These are phyloP conservation scores for Paecilomyces sp. DNA, from an alignment of 2,329 filamentous ascomycete genomes.

Conservation along the genomic window DNA sequence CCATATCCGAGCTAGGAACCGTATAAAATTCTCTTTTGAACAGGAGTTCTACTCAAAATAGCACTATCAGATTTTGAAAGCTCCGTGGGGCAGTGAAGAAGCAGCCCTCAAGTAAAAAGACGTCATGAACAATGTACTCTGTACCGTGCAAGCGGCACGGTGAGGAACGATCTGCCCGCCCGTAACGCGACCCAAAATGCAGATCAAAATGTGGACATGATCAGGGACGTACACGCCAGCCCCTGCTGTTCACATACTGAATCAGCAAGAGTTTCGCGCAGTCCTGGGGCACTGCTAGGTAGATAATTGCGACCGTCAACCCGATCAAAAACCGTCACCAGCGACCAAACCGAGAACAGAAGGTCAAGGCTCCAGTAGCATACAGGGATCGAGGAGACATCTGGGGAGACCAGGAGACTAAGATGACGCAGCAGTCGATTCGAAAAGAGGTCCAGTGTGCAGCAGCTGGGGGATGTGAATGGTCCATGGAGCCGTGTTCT, in stretches of 20 bases:
- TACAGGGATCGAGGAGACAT: background rate
- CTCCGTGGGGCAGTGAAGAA: background rate
- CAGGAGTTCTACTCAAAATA: background rate
- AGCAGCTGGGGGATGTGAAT: background rate
- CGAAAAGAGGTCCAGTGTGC: background rate
- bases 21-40: background rate
- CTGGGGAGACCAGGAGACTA: background rate
- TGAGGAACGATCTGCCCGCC: background rate
- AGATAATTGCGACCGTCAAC: background rate
- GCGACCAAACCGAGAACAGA: background rate
- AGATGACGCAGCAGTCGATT: slow-evolving; percentile 1
- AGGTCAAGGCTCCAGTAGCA: background rate
- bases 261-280: background rate
- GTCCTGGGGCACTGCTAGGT: background rate
- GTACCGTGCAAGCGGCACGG: background rate
- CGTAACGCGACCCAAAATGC: background rate
- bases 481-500: background rate
- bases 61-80: background rate
- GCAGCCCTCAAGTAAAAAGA: background rate
- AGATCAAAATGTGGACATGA: background rate
- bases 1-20: background rate
- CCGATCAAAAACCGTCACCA: background rate
- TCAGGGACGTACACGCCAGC: background rate
- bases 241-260: background rate
- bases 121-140: background rate